Percentiles rank a stretch among this genome's conserved stretches.
These are phyloP conservation scores for Fusarium sp. DNA, from an alignment of 2,329 filamentous ascomycete species.

Conservation along the genomic window DNA sequence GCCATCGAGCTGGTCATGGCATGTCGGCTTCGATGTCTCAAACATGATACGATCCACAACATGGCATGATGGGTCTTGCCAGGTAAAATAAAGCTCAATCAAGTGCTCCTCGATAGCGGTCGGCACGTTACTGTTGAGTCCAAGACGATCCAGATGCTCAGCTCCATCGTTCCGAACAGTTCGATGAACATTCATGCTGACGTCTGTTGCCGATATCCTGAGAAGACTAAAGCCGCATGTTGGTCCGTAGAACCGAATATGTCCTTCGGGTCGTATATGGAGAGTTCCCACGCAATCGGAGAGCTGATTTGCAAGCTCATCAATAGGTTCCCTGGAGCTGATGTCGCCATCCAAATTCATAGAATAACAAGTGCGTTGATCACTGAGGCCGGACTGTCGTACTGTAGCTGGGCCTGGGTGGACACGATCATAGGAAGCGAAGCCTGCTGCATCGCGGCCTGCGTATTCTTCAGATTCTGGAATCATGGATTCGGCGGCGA, in stretches of 20 bases:
- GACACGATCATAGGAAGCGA: too few species aligned
- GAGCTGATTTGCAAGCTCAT: constrained; percentile 32
- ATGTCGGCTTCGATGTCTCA: too few species aligned
- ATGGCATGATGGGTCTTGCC: constrained; percentile 40
- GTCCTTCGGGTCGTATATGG: constrained; percentile 40
- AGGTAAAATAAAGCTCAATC: constrained; percentile 35
- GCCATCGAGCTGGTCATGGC: too few species aligned
- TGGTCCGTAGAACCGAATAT: constrained; percentile 41
- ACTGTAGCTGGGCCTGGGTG: too few species aligned
- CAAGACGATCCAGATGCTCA: constrained; percentile 41
- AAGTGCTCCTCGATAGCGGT: constrained; percentile 32
- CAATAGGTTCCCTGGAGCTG: too few species aligned
- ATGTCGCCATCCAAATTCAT: too few species aligned
- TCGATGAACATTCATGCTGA: constrained; percentile 39
- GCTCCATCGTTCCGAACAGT: constrained; percentile 42
- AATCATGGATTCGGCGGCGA: too few species aligned
- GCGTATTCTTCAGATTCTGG: too few species aligned
- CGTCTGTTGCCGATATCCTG: constrained; percentile 40
- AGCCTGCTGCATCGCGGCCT: too few species aligned
- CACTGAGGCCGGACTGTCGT: too few species aligned
- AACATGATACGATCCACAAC: constrained; percentile 42
- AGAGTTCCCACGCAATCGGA: constrained; percentile 43
- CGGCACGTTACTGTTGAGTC: constrained; percentile 31
- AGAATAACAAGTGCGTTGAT: too few species aligned
- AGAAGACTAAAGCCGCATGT: constrained; percentile 45